Evolutionary conservation across 2,329 filamentous ascomycete species (phyloP).

Genomic region (Colletotrichum acutatum): DNA sequence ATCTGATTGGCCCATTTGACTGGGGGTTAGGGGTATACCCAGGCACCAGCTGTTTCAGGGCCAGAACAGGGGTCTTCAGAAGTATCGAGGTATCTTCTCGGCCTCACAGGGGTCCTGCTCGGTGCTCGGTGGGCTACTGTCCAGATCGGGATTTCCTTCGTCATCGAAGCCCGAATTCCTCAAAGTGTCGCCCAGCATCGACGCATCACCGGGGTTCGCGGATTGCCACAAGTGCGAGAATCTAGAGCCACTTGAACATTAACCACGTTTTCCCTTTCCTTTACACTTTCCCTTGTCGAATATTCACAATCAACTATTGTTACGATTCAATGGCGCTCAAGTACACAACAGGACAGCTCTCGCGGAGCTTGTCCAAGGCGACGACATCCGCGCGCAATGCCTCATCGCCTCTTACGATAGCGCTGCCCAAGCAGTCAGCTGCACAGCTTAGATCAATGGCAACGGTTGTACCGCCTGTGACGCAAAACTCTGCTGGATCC

Average conservation of each 20-base stretch:
- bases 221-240: slow-evolving; percentile 23
- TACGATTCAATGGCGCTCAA: slow-evolving; percentile 51
- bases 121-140: slow-evolving; percentile 1
- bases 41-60: not conserved
- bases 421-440: slow-evolving; percentile 45
- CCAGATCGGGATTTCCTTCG: slow-evolving; percentile 35
- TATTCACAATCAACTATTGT: not conserved
- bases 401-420: slow-evolving; percentile 33
- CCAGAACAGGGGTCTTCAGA: accelerated
- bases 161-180: slow-evolving; percentile 31
- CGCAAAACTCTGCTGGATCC: slow-evolving; percentile 76
- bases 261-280: not conserved
- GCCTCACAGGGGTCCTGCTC: slow-evolving; percentile 19
- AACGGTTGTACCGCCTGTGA: slow-evolving; percentile 77
- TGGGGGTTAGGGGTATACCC: not conserved
- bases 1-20: not conserved
- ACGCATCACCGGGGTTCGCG: slow-evolving; percentile 18
- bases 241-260: slow-evolving; percentile 2
- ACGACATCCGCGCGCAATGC: slow-evolving; percentile 34
- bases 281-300: not conserved
- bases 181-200: slow-evolving; percentile 10
- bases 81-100: slow-evolving; percentile 14
- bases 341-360: slow-evolving; percentile 51
- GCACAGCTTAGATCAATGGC: slow-evolving; percentile 62
- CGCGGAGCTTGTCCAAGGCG: slow-evolving; percentile 41